Evolutionary conservation across 257 asterid genomes (phyloP).

Genomic region (Rhazya stricta): DNA sequence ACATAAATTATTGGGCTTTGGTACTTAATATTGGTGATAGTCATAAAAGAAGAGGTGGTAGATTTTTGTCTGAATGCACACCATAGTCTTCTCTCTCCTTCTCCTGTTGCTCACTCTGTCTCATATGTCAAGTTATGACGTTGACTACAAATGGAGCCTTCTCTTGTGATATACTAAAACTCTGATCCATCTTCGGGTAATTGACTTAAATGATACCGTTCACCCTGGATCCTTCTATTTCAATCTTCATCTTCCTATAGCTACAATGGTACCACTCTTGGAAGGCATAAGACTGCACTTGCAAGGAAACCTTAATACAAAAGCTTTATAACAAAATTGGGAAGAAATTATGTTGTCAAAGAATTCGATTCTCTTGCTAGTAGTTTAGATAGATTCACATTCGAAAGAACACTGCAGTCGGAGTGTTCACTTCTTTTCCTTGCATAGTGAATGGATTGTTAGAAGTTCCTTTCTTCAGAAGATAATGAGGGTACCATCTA

Average conservation of each 20-base stretch:
- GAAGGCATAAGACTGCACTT: background rate
- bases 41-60: background rate
- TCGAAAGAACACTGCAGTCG: background rate
- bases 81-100: background rate
- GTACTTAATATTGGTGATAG: background rate
- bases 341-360: background rate
- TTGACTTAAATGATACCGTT: background rate
- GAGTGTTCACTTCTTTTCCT: background rate
- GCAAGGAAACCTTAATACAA: background rate
- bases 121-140: background rate
- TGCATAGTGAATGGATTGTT: background rate
- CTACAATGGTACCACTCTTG: background rate
- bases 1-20: background rate
- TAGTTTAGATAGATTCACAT: background rate
- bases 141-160: background rate
- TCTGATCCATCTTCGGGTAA: background rate
- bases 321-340: background rate
- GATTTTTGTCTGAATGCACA: background rate
- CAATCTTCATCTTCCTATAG: background rate
- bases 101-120: background rate
- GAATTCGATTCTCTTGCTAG: background rate
- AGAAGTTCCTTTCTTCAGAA: background rate
- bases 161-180: background rate
- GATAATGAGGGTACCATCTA: background rate
- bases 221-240: background rate